Evolutionary conservation across 208 protist genomes (phyloP).

Genomic region (Leishmania mexicana): DNA sequence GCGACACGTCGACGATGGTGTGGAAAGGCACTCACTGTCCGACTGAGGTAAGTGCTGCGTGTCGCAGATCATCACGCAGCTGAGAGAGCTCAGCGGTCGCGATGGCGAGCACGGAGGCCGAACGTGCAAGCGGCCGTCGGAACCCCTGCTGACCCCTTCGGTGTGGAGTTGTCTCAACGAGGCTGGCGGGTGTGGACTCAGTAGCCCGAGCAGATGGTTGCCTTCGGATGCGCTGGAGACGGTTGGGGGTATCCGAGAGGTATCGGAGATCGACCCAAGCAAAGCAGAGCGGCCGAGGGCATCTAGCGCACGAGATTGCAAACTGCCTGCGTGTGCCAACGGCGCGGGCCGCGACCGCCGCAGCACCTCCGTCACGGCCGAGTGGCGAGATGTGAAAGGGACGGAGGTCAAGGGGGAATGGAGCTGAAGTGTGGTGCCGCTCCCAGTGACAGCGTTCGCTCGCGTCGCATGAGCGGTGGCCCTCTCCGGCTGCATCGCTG

Average conservation of each 20-base stretch:
- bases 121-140: not conserved
- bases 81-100: not conserved
- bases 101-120: no score
- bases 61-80: not conserved
- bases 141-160: not conserved
- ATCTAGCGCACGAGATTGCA: not conserved
- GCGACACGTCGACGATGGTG: not conserved
- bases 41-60: not conserved
- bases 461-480: not conserved
- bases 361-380: not conserved
- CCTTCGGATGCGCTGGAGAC: not conserved
- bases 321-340: not conserved
- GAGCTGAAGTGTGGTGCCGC: not conserved
- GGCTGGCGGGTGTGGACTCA: not conserved
- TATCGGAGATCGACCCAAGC: not conserved
- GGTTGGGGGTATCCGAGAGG: not conserved
- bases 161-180: not conserved
- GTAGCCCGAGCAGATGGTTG: not conserved
- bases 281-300: not conserved
- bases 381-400: not conserved
- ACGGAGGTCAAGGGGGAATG: not conserved
- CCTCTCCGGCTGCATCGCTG: no score
- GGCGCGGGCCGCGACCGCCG: not conserved
- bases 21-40: not conserved
- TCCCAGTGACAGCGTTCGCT: not conserved